Evolutionary conservation across 2,329 filamentous ascomycete genomes (phyloP).

Genomic region (Pseudogymnoascus sp.): DNA sequence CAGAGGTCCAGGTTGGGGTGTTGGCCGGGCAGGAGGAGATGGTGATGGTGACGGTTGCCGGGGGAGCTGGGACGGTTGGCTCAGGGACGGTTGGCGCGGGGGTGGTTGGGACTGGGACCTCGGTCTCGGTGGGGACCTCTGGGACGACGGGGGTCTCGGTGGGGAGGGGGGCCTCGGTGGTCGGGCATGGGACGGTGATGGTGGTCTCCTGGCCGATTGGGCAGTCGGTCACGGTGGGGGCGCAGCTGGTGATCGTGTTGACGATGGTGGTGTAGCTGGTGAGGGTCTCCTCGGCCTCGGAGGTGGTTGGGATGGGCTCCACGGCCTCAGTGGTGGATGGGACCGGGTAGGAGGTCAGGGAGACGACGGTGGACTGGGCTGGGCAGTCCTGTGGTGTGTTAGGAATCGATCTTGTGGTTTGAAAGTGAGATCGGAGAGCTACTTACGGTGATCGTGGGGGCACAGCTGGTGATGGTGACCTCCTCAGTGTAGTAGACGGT

Average conservation of each 20-base stretch:
- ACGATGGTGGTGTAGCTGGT: slow-evolving; percentile 9
- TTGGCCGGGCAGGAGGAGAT: slow-evolving; percentile 32
- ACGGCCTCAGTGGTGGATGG: slow-evolving; percentile 4
- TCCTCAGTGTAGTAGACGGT: slow-evolving; percentile 43
- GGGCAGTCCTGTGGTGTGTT: slow-evolving; percentile 13
- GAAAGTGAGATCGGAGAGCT: background rate
- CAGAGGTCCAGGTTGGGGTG: slow-evolving; percentile 12
- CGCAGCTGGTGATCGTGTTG: slow-evolving; percentile 16
- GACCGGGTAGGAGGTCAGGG: slow-evolving; percentile 18
- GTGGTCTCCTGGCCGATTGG: slow-evolving; percentile 14
- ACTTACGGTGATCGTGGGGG: slow-evolving; percentile 32
- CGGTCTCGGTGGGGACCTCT: slow-evolving; percentile 18
- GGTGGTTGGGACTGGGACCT: background rate
- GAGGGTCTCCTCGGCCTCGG: background rate
- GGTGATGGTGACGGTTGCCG: slow-evolving; percentile 29
- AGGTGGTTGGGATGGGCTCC: slow-evolving; percentile 9
- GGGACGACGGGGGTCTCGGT: slow-evolving; percentile 18
- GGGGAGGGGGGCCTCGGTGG: slow-evolving; percentile 22
- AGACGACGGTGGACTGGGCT: slow-evolving; percentile 19
- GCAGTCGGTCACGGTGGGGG: slow-evolving; percentile 10
- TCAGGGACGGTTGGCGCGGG: background rate
- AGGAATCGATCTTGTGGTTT: background rate
- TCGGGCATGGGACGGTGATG: slow-evolving; percentile 20
- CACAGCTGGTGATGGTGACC: slow-evolving; percentile 44
- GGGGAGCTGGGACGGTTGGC: slow-evolving; percentile 9